Base-by-base conservation (phyloP, 2,329 filamentous ascomycete genomes). In the Trichoderma oligosporum region DNA sequence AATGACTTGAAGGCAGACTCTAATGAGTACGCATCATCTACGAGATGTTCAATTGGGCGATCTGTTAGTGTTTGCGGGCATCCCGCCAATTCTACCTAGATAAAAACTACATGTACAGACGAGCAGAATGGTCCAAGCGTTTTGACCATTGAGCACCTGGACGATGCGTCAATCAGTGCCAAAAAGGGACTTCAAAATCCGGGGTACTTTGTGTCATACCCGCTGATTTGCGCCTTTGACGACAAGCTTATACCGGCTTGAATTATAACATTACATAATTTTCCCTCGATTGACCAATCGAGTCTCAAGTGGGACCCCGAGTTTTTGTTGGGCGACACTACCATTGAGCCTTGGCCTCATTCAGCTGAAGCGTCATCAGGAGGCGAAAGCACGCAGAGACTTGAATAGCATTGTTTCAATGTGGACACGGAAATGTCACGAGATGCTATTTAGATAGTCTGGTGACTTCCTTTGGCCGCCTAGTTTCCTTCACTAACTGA, bases 1-100 rank as follows among this genome's bases (percentile, higher is more conserved):
- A 78, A 64, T 83, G 68, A 76, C 54, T 27, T 22, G 12, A 14
- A 4, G 18, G 11, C 35, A n/a, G 22, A 18, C 20, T 8, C 33
- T 14, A 18, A 14, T n/a, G 4, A 20, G 18, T 18, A 11, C n/a
- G 39, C 33, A 12, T n/a, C n/a, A n/a, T 18, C 22, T 18, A 6
- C n/a, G 16, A n/a, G 2, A 41, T 18, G 11, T 48, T 33, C 42
- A 41, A 48, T 56, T 48, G 42, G 25, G 27, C n/a, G 11, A 29
- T 31, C 52, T 36, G 46, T 25, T 20, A 16, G 31, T 31, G n/a
- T 12, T 46, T 16, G 29, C 41, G 41, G 35, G 25, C 39, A 18
- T 20, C n/a, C 33, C 25, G 12, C 39, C 39, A 41, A 44, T 44
- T 22, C 33, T 42, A 41, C 56, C n/a, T n/a, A n/a, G n/a, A n/a